These are phyloP conservation scores for Metschnikowia drakensbergensis DNA, from an alignment of 805 yeast genomes.

Conservation along the genomic window DNA sequence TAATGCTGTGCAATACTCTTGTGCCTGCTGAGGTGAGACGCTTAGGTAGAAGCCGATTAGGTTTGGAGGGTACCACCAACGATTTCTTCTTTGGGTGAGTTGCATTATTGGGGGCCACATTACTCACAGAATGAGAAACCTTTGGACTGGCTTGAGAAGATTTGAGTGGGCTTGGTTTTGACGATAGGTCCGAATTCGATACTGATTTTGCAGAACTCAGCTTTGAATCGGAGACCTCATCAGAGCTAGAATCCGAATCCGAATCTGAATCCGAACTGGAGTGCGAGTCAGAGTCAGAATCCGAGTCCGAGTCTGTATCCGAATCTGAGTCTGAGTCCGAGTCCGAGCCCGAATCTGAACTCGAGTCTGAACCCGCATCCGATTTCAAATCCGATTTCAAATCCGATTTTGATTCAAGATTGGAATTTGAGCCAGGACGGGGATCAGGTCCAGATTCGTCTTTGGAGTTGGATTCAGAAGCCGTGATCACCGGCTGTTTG, in stretches of 20 bases:
- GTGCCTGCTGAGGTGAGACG: background rate
- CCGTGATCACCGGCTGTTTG: background rate
- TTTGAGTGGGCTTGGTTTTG: background rate
- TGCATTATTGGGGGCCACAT: background rate
- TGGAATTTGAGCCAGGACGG: background rate
- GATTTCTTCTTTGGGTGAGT: background rate
- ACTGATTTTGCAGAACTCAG: background rate
- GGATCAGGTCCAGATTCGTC: background rate
- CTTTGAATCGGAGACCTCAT: background rate
- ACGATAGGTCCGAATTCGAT: background rate
- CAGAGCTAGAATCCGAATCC: conserved; percentile 6
- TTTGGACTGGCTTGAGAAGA: background rate
- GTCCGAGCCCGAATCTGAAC: conserved; percentile 8
- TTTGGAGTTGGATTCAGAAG: background rate
- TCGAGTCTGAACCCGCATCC: conserved; percentile 8
- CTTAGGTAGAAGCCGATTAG: conserved; percentile 1
- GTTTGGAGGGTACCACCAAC: background rate
- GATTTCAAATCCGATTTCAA: conserved; percentile 2
- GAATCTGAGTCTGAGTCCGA: background rate
- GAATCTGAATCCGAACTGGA: conserved; percentile 10
- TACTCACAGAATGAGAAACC: background rate
- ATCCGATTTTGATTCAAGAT: background rate
- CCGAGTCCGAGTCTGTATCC: background rate
- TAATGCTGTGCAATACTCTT: background rate
- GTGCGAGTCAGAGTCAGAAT: background rate